Conservation (phyloP, 2,329 filamentous ascomycete genomes). For the Exophiala xenobiotica region DNA sequence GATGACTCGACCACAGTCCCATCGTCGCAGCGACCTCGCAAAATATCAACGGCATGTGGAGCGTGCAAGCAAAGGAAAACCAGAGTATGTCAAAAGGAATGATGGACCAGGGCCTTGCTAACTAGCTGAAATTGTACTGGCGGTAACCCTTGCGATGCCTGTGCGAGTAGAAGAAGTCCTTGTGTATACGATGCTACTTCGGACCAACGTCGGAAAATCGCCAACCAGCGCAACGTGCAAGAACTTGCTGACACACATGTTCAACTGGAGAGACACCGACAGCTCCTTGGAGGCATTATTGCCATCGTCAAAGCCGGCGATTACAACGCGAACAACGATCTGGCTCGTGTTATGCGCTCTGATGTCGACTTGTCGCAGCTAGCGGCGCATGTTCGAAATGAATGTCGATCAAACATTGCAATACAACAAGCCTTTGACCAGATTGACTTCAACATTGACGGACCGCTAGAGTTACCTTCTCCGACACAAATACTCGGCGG, state of each 20-base stretch:
- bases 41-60: slow-evolving; percentile 31
- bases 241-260: slow-evolving; percentile 26
- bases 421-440: slow-evolving; percentile 26
- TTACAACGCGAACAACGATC: slow-evolving; percentile 17
- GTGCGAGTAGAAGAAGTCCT: slow-evolving; percentile 23
- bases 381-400: slow-evolving; percentile 30
- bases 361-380: slow-evolving; percentile 29
- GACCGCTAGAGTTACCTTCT: slow-evolving; percentile 26
- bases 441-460: slow-evolving; percentile 28
- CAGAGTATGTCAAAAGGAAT: slow-evolving; percentile 21
- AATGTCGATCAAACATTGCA: slow-evolving; percentile 23
- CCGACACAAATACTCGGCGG: slow-evolving; percentile 22
- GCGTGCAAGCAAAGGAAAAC: slow-evolving; percentile 32
- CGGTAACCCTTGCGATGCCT: slow-evolving; percentile 28
- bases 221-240: slow-evolving; percentile 29
- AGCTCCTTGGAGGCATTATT: slow-evolving; percentile 30
- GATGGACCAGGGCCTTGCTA: too few relatives aligned
- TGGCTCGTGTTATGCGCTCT: slow-evolving; percentile 25
- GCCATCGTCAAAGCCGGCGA: slow-evolving; percentile 28
- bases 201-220: slow-evolving; percentile 30
- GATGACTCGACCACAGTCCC: background rate
- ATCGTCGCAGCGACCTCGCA: slow-evolving; percentile 21
- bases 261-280: slow-evolving; percentile 23
- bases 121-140: slow-evolving; percentile 26
- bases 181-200: slow-evolving; percentile 30